Evolutionary conservation across 2,329 filamentous ascomycete genomes (phyloP).

Genomic region (Neopestalotiopsis sp.): DNA sequence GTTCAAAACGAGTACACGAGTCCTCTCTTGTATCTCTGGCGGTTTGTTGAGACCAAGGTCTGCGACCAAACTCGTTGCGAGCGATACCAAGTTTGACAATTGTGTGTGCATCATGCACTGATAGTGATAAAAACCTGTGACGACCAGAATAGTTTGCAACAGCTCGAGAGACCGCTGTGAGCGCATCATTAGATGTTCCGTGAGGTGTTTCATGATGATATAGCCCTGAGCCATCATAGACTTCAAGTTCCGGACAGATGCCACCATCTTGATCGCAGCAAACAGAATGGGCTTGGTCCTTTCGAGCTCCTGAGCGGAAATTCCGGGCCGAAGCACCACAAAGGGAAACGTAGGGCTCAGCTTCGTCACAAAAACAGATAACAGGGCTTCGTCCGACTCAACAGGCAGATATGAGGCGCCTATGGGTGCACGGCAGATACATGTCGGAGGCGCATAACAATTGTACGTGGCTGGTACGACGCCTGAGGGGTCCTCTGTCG

Average conservation of each 20-base stretch:
- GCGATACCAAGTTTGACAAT: slow-evolving; percentile 53
- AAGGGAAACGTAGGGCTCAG: slow-evolving; percentile 53
- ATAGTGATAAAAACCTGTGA: slow-evolving; percentile 58
- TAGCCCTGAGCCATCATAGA: slow-evolving; percentile 58
- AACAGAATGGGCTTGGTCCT: slow-evolving; percentile 52
- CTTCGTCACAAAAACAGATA: slow-evolving; percentile 49
- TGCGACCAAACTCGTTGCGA: slow-evolving; percentile 51
- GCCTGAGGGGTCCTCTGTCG: slow-evolving; percentile 18
- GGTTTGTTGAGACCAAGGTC: slow-evolving; percentile 52
- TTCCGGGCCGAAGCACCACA: slow-evolving; percentile 45
- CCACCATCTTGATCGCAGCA: slow-evolving; percentile 53
- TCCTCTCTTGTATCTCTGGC: slow-evolving; percentile 46
- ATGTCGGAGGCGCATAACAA: slow-evolving; percentile 48
- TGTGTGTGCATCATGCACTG: slow-evolving; percentile 60
- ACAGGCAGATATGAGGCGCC: slow-evolving; percentile 44
- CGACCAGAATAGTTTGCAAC: slow-evolving; percentile 52
- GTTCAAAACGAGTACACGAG: slow-evolving; percentile 46
- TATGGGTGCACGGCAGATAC: slow-evolving; percentile 50
- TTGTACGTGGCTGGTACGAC: slow-evolving; percentile 43
- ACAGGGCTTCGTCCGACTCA: slow-evolving; percentile 50
- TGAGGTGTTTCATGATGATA: slow-evolving; percentile 48
- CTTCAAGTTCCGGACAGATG: slow-evolving; percentile 50
- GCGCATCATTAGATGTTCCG: slow-evolving; percentile 54
- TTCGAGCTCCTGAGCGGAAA: slow-evolving; percentile 42
- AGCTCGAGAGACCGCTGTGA: slow-evolving; percentile 56